Conservation (phyloP, 2,329 filamentous ascomycete species). For the Colletotrichum tropicicola region DNA sequence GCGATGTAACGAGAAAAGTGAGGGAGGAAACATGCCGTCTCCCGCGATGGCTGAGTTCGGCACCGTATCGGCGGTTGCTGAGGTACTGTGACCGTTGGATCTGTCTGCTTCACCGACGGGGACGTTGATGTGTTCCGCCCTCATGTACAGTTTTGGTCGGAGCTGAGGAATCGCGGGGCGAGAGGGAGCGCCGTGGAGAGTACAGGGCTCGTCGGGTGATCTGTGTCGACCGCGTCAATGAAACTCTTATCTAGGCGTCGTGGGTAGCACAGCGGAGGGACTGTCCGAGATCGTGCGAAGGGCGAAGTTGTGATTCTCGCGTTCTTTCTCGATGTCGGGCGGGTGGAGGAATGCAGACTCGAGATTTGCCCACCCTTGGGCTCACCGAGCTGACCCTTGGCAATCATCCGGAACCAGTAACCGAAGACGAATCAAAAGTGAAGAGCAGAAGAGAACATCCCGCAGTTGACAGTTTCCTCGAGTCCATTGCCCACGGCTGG, state of each 20-base stretch:
- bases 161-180: not conserved
- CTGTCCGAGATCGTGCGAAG: not conserved
- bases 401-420: not conserved
- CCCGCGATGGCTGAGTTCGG: not conserved
- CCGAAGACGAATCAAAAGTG: not conserved
- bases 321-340: not conserved
- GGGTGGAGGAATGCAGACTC: not conserved
- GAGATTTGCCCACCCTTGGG: not conserved
- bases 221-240: not conserved
- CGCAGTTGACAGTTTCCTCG: not conserved
- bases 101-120: not conserved
- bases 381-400: not conserved
- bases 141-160: not conserved
- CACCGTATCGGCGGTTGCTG: not conserved
- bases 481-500: not conserved
- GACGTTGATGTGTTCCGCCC: not conserved
- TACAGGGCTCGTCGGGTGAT: slow-evolving; percentile 25
- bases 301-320: not conserved
- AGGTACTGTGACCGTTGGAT: not conserved
- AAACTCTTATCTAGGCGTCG: not conserved
- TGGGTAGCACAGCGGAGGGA: slow-evolving; percentile 20
- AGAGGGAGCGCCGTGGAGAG: slow-evolving; percentile 7
- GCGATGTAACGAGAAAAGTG: slow-evolving; percentile 17
- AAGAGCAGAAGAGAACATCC: not conserved
- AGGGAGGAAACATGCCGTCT: not conserved